phyloP scores from a whole-genome alignment of 345 rosid genomes.

The Arabidopsis suecica region DNA sequence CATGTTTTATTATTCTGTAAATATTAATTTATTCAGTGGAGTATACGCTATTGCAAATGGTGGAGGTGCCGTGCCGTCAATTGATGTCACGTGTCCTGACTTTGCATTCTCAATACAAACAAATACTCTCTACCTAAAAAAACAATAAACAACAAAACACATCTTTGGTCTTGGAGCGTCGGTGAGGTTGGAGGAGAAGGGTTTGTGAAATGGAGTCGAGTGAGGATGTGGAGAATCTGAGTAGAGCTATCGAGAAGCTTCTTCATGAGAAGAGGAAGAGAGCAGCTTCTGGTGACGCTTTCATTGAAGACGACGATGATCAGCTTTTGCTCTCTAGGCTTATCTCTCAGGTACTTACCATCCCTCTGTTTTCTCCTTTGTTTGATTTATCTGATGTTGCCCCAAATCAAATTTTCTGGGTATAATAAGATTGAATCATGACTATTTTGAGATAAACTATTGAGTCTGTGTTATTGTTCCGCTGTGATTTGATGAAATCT shows the following conservation, averaged over 20 bases:
- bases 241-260: conserved; percentile 57
- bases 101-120: neutral
- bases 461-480: conserved; percentile 4
- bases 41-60: neutral
- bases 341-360: conserved; percentile 62
- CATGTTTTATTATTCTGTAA: neutral
- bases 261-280: conserved; percentile 50
- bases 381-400: conserved; percentile 8
- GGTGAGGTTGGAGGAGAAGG: conserved; percentile 22
- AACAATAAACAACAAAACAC: neutral
- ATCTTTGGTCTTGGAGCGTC: conserved; percentile 11
- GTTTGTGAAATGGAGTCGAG: conserved; percentile 48
- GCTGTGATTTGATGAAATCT: conserved; percentile 8
- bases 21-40: too few relatives aligned
- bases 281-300: conserved; percentile 39
- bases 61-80: conserved; percentile 28
- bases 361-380: neutral
- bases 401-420: conserved; percentile 20
- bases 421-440: conserved; percentile 12
- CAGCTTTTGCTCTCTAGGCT: conserved; percentile 59
- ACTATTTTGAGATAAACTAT: neutral
- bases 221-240: conserved; percentile 51
- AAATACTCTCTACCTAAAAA: neutral
- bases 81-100: conserved; percentile 33
- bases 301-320: conserved; percentile 51